Evolutionary conservation across 495 filamentous ascomycete species (phyloP).

Genomic region (Peziza echinospora): DNA sequence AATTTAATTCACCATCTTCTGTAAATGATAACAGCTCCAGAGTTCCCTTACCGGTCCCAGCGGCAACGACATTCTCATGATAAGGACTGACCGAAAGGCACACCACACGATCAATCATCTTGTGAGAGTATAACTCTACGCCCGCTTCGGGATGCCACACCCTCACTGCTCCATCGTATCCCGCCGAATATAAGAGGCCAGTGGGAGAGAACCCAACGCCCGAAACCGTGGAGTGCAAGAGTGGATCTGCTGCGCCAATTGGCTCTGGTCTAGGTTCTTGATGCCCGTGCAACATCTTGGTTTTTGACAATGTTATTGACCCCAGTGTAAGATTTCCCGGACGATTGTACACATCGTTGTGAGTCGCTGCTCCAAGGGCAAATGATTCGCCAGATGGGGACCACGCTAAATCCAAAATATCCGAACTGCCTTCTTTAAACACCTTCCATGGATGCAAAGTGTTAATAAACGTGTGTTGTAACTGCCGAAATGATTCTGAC

Average conservation of each 20-base stretch:
- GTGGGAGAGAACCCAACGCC: constrained; percentile 19
- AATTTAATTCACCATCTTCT: neutral
- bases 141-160: constrained; percentile 37
- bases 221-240: constrained; percentile 10
- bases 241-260: neutral
- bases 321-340: constrained; percentile 18
- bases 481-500: constrained; percentile 1
- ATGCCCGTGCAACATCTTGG: constrained; percentile 14
- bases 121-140: no score
- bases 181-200: constrained; percentile 45
- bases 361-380: constrained; percentile 5
- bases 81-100: constrained; percentile 39
- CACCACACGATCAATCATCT: constrained; percentile 36
- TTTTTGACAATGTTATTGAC: neutral
- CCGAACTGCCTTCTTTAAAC: constrained; percentile 11
- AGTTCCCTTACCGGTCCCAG: constrained; percentile 24
- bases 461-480: neutral
- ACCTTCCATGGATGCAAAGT: constrained; percentile 6
- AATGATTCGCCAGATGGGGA: constrained; percentile 9
- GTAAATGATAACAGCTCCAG: constrained; percentile 25
- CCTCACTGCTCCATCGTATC: constrained; percentile 62
- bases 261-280: constrained; percentile 2
- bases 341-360: constrained; percentile 13
- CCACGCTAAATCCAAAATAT: constrained; percentile 15
- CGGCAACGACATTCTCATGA: constrained; percentile 28